A percentile compares a stretch with the other conserved stretches of the same genome.
phyloP scores from a whole-genome alignment of 805 yeast genomes.

The Sungouiella blattae region DNA sequence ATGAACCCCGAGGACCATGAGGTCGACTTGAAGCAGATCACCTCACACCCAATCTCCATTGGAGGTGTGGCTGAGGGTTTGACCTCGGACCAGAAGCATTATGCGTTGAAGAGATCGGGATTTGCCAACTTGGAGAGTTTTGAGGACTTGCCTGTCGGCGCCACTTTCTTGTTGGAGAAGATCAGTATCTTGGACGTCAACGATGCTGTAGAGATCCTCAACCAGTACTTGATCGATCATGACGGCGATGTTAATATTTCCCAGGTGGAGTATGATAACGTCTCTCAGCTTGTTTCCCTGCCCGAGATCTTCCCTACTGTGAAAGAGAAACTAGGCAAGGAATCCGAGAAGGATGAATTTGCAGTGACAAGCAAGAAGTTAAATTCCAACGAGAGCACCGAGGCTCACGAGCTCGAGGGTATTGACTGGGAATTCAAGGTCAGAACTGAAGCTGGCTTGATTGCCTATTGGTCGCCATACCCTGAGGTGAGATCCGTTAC shows the following conservation, averaged over 20 bases:
- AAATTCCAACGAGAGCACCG: no score
- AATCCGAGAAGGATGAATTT: no score
- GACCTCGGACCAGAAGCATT: conserved; percentile 24
- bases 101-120: conserved; percentile 25
- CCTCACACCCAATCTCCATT: conserved; percentile 23
- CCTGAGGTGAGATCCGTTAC: conserved; percentile 40
- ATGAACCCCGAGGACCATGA: conserved; percentile 9
- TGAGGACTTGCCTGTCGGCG: conserved; percentile 31
- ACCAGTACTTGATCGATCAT: conserved; percentile 39
- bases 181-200: conserved; percentile 30
- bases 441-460: conserved; percentile 34
- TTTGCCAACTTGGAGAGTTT: conserved; percentile 22
- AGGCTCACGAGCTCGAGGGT: neutral
- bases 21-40: conserved; percentile 16
- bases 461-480: conserved; percentile 39
- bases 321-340: no score
- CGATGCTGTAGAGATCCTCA: conserved; percentile 40
- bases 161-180: conserved; percentile 39
- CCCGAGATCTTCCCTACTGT: no score
- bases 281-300: no score
- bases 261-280: conserved; percentile 27
- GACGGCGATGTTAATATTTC: conserved; percentile 48
- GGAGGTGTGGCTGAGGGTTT: conserved; percentile 23
- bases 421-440: conserved; percentile 29
- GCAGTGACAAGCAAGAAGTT: no score